Evolutionary conservation across 805 yeast genomes (phyloP).

Genomic region (Saturnispora kantuleensis): DNA sequence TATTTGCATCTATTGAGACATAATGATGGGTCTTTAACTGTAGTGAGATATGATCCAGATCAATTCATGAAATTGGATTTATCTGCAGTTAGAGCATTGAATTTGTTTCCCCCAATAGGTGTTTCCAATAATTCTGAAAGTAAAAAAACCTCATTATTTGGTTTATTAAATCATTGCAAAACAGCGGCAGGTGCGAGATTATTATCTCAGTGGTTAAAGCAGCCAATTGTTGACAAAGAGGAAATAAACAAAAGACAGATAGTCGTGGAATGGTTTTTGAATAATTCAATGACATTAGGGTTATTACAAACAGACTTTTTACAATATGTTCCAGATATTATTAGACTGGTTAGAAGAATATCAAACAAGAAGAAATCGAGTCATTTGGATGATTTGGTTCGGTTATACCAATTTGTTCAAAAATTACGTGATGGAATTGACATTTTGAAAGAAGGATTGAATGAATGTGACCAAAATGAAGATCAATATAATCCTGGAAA

Average conservation of each 20-base stretch:
- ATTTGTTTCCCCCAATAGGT: slow-evolving; percentile 57
- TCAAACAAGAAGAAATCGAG: slow-evolving; percentile 25
- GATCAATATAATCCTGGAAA: slow-evolving; percentile 16
- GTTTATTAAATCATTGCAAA: slow-evolving; percentile 79
- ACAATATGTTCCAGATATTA: slow-evolving; percentile 71
- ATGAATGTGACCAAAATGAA: not conserved
- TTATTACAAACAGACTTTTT: slow-evolving; percentile 58
- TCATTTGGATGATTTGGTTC: slow-evolving; percentile 77
- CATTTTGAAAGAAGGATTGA: slow-evolving; percentile 37
- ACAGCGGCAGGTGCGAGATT: slow-evolving; percentile 83
- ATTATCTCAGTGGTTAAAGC: slow-evolving; percentile 90
- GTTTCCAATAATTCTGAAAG: slow-evolving; percentile 29
- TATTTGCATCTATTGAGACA: slow-evolving; percentile 59
- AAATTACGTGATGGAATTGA: slow-evolving; percentile 61
- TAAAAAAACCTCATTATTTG: slow-evolving; percentile 51
- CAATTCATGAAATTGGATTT: slow-evolving; percentile 86
- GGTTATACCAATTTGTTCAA: slow-evolving; percentile 72
- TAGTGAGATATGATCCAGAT: slow-evolving; percentile 61
- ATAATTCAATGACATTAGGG: slow-evolving; percentile 58
- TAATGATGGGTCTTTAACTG: slow-evolving; percentile 42
- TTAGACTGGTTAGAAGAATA: slow-evolving; percentile 63
- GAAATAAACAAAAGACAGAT: slow-evolving; percentile 61
- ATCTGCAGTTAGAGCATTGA: slow-evolving; percentile 80
- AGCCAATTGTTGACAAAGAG: slow-evolving; percentile 64
- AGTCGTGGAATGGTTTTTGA: slow-evolving; percentile 65